Percentiles rank a stretch among this genome's conserved stretches.
These are phyloP conservation scores for Calycina marina DNA, from an alignment of 2,329 filamentous ascomycete genomes.

Conservation along the genomic window DNA sequence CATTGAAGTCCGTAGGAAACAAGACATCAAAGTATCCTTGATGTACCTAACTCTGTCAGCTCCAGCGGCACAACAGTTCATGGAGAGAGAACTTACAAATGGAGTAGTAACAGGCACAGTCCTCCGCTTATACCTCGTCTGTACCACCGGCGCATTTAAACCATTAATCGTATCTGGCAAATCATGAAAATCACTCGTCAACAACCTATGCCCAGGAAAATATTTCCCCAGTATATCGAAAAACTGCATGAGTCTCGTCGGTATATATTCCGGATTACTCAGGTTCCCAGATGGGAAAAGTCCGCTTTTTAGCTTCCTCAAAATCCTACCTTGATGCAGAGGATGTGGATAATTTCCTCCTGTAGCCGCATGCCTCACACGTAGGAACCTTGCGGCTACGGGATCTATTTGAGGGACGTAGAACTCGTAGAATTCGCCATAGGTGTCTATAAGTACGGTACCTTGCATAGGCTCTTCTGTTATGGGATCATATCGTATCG, in stretches of 20 bases:
- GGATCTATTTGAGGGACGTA: slow-evolving; percentile 73
- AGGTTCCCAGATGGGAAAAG: slow-evolving; percentile 64
- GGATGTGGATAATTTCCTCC: slow-evolving; percentile 43
- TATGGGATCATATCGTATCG: slow-evolving; percentile 72
- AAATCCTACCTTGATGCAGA: slow-evolving; percentile 38
- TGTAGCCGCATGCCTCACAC: slow-evolving; percentile 67
- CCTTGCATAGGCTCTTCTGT: slow-evolving; percentile 80
- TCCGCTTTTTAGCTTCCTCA: slow-evolving; percentile 46
- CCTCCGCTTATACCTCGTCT: slow-evolving; percentile 76
- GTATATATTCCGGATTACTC: slow-evolving; percentile 79
- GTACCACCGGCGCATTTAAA: slow-evolving; percentile 86
- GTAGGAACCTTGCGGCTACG: slow-evolving; percentile 66
- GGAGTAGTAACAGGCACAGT: slow-evolving; percentile 86
- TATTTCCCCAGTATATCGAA: slow-evolving; percentile 79
- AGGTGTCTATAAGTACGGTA: slow-evolving; percentile 67
- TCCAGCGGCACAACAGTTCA: neutral
- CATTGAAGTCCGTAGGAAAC: slow-evolving; percentile 88
- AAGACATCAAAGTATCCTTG: slow-evolving; percentile 99
- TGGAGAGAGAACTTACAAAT: slow-evolving; percentile 43
- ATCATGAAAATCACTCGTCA: slow-evolving; percentile 81
- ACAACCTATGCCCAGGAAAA: slow-evolving; percentile 78
- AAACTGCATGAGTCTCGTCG: slow-evolving; percentile 90
- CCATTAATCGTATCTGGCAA: slow-evolving; percentile 73
- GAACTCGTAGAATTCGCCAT: slow-evolving; percentile 91
- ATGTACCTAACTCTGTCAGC: slow-evolving; percentile 51